Evolutionary conservation across 768 basidiomycete genomes (phyloP).

Genomic region (Kwoniella europaea): DNA sequence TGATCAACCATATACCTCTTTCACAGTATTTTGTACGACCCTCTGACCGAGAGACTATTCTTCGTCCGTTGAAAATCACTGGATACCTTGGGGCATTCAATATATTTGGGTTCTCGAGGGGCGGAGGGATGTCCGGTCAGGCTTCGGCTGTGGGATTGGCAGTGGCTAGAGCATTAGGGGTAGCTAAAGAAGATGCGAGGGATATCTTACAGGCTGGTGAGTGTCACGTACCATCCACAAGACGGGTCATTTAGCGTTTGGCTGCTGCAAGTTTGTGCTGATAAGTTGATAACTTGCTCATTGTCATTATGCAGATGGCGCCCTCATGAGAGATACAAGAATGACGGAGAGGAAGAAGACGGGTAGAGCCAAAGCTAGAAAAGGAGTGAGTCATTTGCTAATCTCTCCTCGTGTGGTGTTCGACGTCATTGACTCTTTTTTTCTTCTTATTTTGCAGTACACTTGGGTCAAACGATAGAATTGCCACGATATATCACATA

Average conservation of each 20-base stretch:
- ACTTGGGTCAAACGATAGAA: slow-evolving; percentile 97
- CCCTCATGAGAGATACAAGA: slow-evolving; percentile 87
- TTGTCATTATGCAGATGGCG: slow-evolving; percentile 66
- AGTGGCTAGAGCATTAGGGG: slow-evolving; percentile 59
- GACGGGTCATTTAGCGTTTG: background rate
- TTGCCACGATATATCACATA: background rate
- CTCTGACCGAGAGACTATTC: slow-evolving; percentile 77
- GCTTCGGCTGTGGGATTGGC: slow-evolving; percentile 77
- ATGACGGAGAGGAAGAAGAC: slow-evolving; percentile 99
- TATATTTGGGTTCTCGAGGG: slow-evolving; percentile 71
- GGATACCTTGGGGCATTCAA: slow-evolving; percentile 85
- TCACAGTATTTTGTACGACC: slow-evolving; percentile 76
- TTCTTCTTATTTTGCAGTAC: slow-evolving; percentile 63
- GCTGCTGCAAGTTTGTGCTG: too few species aligned
- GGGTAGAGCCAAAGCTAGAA: slow-evolving; percentile 86
- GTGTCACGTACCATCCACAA: slow-evolving; percentile 36
- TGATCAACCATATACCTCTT: slow-evolving; percentile 84
- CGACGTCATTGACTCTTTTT: slow-evolving; percentile 9
- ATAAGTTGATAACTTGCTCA: slow-evolving; percentile 1
- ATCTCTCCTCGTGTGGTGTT: slow-evolving; percentile 5
- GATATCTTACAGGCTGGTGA: slow-evolving; percentile 74
- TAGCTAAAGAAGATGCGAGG: slow-evolving; percentile 71
- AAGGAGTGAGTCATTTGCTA: slow-evolving; percentile 68
- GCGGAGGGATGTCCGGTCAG: slow-evolving; percentile 90
- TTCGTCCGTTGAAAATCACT: slow-evolving; percentile 81